Percentiles rank a stretch among this genome's conserved stretches.
Conservation (phyloP, 2,329 filamentous ascomycete genomes). For the Exophiala oligosperma region DNA sequence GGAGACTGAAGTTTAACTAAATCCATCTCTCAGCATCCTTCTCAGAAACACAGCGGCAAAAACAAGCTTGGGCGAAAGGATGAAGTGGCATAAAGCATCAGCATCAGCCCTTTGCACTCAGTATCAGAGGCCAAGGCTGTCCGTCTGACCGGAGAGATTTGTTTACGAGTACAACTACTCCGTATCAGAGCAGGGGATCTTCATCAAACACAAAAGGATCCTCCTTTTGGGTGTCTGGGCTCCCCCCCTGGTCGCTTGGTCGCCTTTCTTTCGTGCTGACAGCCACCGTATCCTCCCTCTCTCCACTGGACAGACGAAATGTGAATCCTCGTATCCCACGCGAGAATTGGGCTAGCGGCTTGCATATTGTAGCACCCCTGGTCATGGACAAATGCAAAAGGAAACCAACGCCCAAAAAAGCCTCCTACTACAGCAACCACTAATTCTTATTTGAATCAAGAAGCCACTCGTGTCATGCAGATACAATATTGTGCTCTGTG, state of each 20-base stretch:
- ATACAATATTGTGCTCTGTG: slow-evolving; percentile 15
- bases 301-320: background rate
- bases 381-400: background rate
- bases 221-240: background rate
- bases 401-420: slow-evolving; percentile 6
- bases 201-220: background rate
- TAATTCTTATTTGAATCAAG: background rate
- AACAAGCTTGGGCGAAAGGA: background rate
- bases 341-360: slow-evolving; percentile 5
- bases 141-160: background rate
- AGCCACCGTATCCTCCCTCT: background rate
- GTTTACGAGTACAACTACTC: background rate
- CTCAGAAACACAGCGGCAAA: background rate
- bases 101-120: background rate
- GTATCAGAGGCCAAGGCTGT: background rate
- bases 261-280: background rate
- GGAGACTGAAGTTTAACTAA: background rate
- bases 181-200: background rate
- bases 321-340: slow-evolving; percentile 18
- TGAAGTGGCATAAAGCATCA: background rate
- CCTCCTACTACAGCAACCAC: slow-evolving; percentile 1
- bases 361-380: background rate
- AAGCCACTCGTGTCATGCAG: slow-evolving; percentile 12
- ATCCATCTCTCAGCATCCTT: background rate
- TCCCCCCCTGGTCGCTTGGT: background rate